phyloP scores from a whole-genome alignment of 192 early-diverging fungal genomes.

The Dimargaris cristalligena region DNA sequence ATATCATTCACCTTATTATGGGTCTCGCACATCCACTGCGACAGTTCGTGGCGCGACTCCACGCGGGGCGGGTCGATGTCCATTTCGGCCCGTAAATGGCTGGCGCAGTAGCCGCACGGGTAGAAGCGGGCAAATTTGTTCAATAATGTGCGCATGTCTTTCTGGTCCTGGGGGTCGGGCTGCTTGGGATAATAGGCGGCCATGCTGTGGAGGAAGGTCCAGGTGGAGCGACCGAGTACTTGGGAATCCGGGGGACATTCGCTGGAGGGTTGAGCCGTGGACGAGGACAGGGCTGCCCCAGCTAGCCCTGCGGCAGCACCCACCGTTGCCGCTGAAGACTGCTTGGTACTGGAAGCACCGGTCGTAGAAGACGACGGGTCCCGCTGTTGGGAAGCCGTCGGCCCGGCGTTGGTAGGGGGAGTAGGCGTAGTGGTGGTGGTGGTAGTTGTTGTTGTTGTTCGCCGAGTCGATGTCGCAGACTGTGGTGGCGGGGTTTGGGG shows the following conservation, averaged over 20 bases:
- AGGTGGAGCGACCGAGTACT: slow-evolving; percentile 73
- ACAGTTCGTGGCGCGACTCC: slow-evolving; percentile 41
- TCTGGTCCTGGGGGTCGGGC: slow-evolving; percentile 51
- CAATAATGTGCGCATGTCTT: slow-evolving; percentile 57
- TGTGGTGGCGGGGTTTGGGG: not conserved
- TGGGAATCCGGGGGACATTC: slow-evolving; percentile 72
- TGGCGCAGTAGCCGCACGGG: slow-evolving; percentile 79
- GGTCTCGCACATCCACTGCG: slow-evolving; percentile 79
- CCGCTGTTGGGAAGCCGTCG: too few species aligned
- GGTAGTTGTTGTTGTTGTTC: too few species aligned
- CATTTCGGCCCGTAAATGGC: slow-evolving; percentile 69
- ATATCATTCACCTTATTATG: slow-evolving; percentile 92
- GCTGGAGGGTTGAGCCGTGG: slow-evolving; percentile 1
- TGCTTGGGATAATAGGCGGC: slow-evolving; percentile 86
- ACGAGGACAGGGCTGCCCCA: not conserved
- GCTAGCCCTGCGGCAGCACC: not conserved
- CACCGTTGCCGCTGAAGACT: not conserved
- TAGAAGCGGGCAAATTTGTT: slow-evolving; percentile 70
- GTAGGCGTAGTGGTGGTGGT: too few species aligned
- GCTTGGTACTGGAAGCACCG: too few species aligned
- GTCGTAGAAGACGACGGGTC: too few species aligned
- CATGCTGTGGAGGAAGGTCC: slow-evolving; percentile 97
- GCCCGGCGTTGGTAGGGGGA: too few species aligned
- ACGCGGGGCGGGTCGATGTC: slow-evolving; percentile 58
- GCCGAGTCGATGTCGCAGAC: not conserved